Evolutionary conservation across 495 filamentous ascomycete genomes (phyloP), one percentile per base, ranked within the genome.

Genomic region (Mycothermus thermophilus): DNA sequence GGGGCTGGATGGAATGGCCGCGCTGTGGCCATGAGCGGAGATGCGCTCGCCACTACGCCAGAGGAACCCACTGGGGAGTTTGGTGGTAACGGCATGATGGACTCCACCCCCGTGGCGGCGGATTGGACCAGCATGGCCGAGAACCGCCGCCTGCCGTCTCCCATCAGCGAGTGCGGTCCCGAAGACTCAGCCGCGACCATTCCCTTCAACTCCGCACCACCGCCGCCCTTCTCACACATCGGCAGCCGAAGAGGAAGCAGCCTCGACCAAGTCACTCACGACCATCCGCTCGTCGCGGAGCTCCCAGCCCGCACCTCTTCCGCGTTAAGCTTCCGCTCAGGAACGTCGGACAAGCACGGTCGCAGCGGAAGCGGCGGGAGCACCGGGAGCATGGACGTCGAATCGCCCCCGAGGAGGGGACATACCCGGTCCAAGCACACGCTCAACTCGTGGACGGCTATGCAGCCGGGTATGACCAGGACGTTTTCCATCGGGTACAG

Each of bases 401-500:
- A 25, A 25, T 25, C 22, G 6, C 22, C 22, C 22, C 56, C 54
- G 4, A 52, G 47, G 32, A 58, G 52, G 34, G 54, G 52, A 21
- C 66, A 68, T 35, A 58, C 54, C 17, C 51, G 64, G 17, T 64
- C 60, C 35, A 59, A 56, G 12, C 64, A 69, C 39, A 61, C 58
- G n/a, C 30, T 69, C 41, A 57, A 62, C 48, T 57, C 57, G 42
- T 69, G 60, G 60, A 67, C 54, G 32, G 50, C 53, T 15, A 40
- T 48, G n/a, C 67, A 59, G 50, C 67, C 52, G 9, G 61, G 59
- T 41, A 72, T 73, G 61, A 85, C 76, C 56, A 68, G 69, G 43
- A 67, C 69, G 19, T 75, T 92, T 47, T 77, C 74, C 41, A 86
- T 93, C 75, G 85, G 85, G 13, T 90, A 79, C 57, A 66, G 83